Evolutionary conservation across 2,329 filamentous ascomycete genomes (phyloP).

Genomic region (Ascochyta viciae-villosae): DNA sequence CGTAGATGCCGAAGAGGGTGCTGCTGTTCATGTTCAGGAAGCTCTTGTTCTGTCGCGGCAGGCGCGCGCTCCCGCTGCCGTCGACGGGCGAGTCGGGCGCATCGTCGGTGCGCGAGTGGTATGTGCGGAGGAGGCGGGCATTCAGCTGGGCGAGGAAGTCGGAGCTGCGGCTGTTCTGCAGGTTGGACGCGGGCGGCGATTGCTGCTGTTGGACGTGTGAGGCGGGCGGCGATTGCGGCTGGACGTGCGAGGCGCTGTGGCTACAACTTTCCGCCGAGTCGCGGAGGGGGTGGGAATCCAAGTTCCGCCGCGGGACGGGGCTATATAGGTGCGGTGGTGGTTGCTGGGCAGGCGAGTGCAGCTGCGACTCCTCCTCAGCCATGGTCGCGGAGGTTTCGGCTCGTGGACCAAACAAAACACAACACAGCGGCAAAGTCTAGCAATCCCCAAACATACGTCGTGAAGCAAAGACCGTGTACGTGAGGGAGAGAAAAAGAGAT

Average conservation of each 20-base stretch:
- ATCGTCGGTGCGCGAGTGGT: slow-evolving; percentile 35
- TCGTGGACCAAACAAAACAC: neutral
- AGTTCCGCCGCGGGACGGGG: slow-evolving; percentile 49
- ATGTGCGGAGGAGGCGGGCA: slow-evolving; percentile 42
- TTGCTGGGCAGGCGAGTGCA: slow-evolving; percentile 18
- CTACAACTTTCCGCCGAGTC: slow-evolving; percentile 36
- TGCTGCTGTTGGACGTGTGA: slow-evolving; percentile 9
- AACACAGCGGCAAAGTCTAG: too few relatives aligned
- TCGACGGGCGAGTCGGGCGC: slow-evolving; percentile 23
- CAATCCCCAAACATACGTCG: slow-evolving; percentile 13
- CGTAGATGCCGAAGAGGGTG: slow-evolving; percentile 91
- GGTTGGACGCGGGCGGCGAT: slow-evolving; percentile 24
- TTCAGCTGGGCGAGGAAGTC: slow-evolving; percentile 50
- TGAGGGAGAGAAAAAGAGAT: slow-evolving; percentile 2
- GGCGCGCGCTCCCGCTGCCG: slow-evolving; percentile 21
- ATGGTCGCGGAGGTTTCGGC: slow-evolving; percentile 19
- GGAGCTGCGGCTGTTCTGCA: slow-evolving; percentile 30
- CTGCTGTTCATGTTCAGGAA: slow-evolving; percentile 86
- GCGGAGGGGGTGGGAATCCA: slow-evolving; percentile 25
- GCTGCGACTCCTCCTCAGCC: slow-evolving; percentile 33
- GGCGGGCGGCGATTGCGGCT: slow-evolving; percentile 18
- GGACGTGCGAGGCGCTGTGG: slow-evolving; percentile 1
- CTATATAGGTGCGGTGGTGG: slow-evolving; percentile 45
- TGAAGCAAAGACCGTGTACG: neutral
- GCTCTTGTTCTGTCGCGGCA: slow-evolving; percentile 71